Percentiles rank a stretch among this genome's conserved stretches.
These are phyloP conservation scores for Leucogyrophana mollusca DNA, from an alignment of 768 basidiomycete genomes.

Conservation along the genomic window DNA sequence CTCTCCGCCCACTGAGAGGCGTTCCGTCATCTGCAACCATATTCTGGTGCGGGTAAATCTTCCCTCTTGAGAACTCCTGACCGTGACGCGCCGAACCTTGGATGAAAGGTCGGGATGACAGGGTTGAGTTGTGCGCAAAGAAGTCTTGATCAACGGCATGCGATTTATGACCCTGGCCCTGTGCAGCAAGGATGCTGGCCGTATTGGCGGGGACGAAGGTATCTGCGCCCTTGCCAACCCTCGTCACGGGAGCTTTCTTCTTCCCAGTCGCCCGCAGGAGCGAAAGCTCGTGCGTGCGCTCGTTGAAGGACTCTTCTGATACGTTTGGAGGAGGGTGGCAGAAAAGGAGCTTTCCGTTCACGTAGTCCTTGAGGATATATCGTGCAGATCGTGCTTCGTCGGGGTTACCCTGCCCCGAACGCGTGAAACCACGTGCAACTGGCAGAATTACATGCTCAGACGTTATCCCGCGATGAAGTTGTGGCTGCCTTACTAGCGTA, in stretches of 20 bases:
- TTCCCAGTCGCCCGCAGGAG: conserved; percentile 64
- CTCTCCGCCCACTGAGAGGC: conserved; percentile 43
- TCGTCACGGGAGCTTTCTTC: conserved; percentile 85
- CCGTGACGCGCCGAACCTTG: conserved; percentile 59
- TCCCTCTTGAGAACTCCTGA: conserved; percentile 60
- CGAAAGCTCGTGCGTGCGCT: conserved; percentile 58
- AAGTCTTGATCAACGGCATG: conserved; percentile 78
- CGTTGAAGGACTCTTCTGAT: conserved; percentile 71
- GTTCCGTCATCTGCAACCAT: conserved; percentile 76
- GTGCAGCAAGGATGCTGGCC: conserved; percentile 24
- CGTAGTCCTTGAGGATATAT: conserved; percentile 94
- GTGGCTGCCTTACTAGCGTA: conserved; percentile 81
- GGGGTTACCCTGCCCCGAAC: conserved; percentile 94
- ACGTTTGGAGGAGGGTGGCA: conserved; percentile 85
- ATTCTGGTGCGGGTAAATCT: conserved; percentile 82
- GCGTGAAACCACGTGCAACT: conserved; percentile 93
- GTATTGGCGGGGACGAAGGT: conserved; percentile 63
- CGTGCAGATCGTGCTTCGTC: conserved; percentile 95
- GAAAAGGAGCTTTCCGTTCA: conserved; percentile 89
- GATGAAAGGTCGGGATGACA: conserved; percentile 62
- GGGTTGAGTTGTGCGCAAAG: conserved; percentile 57
- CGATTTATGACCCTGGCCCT: conserved; percentile 49
- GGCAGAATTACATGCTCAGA: conserved; percentile 15
- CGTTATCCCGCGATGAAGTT: background rate
- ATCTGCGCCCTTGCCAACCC: conserved; percentile 81